Evolutionary conservation across 495 filamentous ascomycete genomes (phyloP).

Genomic region (Bacidia gigantensis): DNA sequence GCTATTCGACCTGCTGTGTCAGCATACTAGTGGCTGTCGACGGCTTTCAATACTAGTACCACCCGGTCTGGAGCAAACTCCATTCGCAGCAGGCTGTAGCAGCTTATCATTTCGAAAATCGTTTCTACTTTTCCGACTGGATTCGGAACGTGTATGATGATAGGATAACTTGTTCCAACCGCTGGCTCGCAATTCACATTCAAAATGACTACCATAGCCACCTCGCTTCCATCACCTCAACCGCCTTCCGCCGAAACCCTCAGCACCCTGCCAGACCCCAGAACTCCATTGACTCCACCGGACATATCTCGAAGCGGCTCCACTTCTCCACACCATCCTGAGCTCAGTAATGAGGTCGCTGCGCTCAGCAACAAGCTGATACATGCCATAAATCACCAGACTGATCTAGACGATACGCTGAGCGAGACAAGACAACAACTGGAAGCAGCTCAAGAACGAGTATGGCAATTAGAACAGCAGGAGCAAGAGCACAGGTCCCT

Average conservation of each 20-base stretch:
- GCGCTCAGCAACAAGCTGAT: constrained; percentile 89
- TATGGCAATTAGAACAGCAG: constrained; percentile 53
- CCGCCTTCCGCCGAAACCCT: constrained; percentile 30
- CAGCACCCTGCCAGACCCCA: constrained; percentile 39
- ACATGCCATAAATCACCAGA: constrained; percentile 95
- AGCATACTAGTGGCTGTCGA: no score
- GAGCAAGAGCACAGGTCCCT: constrained; percentile 58
- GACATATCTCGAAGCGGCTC: constrained; percentile 29
- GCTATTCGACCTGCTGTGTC: no score
- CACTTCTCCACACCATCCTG: constrained; percentile 46
- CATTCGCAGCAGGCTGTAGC: no score
- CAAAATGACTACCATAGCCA: constrained; percentile 20
- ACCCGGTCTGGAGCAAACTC: no score
- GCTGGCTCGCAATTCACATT: not conserved
- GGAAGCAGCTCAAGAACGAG: constrained; percentile 53
- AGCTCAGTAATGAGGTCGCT: constrained; percentile 77
- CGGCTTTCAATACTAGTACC: no score
- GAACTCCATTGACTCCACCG: constrained; percentile 23
- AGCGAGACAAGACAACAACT: constrained; percentile 71
- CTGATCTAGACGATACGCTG: constrained; percentile 76
- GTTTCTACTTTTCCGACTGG: no score
- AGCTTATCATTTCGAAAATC: no score
- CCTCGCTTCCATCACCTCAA: constrained; percentile 16
- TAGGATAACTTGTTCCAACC: not conserved
- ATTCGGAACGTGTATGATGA: not conserved